Evolutionary conservation across 768 basidiomycete genomes (phyloP).

Genomic region (Leccinum arenicola): DNA sequence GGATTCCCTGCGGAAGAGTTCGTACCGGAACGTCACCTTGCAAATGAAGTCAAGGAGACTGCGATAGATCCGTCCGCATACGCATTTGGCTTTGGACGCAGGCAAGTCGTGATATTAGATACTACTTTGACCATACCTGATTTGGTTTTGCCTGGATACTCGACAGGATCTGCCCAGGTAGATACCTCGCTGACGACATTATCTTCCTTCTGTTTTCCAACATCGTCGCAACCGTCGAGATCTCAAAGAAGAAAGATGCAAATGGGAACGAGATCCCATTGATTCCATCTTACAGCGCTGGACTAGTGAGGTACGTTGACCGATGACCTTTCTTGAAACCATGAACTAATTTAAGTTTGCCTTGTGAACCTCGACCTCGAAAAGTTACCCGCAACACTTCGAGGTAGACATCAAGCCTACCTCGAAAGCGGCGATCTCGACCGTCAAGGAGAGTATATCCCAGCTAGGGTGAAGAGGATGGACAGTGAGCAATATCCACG

Average conservation of each 20-base stretch:
- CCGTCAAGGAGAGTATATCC: slow-evolving; percentile 6
- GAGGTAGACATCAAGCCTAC: slow-evolving; percentile 10
- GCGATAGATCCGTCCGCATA: slow-evolving; percentile 12
- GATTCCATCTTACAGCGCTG: slow-evolving; percentile 1
- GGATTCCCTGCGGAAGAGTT: slow-evolving; percentile 17
- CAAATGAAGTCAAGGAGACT: slow-evolving; percentile 2
- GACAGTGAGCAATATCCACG: not conserved
- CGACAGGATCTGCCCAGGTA: slow-evolving; percentile 13
- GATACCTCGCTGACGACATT: slow-evolving; percentile 10
- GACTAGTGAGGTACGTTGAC: slow-evolving; percentile 9
- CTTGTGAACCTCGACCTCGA: not conserved
- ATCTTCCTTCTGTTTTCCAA: slow-evolving; percentile 10
- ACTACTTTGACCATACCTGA: not conserved
- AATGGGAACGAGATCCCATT: slow-evolving; percentile 10
- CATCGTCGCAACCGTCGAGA: slow-evolving; percentile 6
- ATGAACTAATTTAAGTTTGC: not conserved
- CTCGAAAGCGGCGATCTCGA: slow-evolving; percentile 8
- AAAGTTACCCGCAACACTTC: slow-evolving; percentile 12
- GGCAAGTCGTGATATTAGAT: not conserved
- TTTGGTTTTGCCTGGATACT: not conserved
- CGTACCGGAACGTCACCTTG: slow-evolving; percentile 13
- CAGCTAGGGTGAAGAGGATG: not conserved
- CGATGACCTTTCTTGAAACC: not conserved
- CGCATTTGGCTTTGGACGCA: slow-evolving; percentile 16
- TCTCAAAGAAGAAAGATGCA: slow-evolving; percentile 7